Conservation (phyloP, 1,284 basidiomycete species). For the Sanghuangporus baumii region DNA sequence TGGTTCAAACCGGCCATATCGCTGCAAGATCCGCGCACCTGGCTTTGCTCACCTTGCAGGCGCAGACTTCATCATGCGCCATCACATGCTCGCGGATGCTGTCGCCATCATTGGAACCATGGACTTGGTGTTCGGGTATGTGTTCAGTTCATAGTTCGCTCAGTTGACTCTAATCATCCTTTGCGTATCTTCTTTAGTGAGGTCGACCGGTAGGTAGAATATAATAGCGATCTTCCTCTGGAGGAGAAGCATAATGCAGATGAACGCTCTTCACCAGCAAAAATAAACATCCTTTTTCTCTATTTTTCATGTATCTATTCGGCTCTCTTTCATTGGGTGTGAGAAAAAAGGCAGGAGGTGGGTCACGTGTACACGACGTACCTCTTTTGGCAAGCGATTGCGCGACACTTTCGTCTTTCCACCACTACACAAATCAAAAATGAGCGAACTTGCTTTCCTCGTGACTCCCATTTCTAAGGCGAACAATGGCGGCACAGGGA, state of each 20-base stretch:
- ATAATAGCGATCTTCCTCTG: background rate
- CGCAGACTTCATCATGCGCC: constrained; percentile 93
- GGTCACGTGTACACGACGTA: background rate
- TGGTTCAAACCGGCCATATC: constrained; percentile 88
- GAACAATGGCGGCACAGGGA: background rate
- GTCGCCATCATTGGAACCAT: constrained; percentile 94
- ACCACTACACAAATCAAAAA: background rate
- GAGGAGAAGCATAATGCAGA: background rate
- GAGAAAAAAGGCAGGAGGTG: background rate
- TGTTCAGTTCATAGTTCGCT: constrained; percentile 21
- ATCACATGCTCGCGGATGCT: constrained; percentile 88
- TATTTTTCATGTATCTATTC: background rate
- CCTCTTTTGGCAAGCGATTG: background rate
- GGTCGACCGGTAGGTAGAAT: constrained; percentile 13
- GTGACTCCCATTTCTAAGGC: background rate
- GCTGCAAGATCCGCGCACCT: constrained; percentile 91
- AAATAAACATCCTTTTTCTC: background rate
- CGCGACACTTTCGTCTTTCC: background rate
- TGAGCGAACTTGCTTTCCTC: background rate
- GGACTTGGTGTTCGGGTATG: constrained; percentile 81
- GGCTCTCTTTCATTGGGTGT: background rate
- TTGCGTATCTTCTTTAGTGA: constrained; percentile 1
- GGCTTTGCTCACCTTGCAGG: constrained; percentile 92
- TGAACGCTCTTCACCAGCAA: background rate
- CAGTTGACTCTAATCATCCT: background rate